Evolutionary conservation across 169 alveolate species (phyloP), one percentile per base, ranked within the genome.

Genomic region (Plasmodium berghei): DNA sequence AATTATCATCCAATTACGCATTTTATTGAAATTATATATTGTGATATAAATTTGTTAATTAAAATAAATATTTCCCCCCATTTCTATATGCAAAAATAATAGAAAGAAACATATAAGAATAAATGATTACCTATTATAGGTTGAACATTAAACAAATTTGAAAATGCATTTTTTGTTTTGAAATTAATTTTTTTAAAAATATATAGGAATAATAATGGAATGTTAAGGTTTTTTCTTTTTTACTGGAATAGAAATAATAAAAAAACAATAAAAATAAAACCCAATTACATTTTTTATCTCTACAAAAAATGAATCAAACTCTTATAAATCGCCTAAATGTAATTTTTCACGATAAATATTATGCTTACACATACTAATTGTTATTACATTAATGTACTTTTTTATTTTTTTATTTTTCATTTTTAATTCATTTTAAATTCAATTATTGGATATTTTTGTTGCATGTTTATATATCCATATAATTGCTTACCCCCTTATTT

Each of bases 321-420:
- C 71, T 83, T 52, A 52, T 83, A 34, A 42, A 52, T 83, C 90
- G 90, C 49, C 16, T 83, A 34, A 83, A 83, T 18, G 90, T 83
- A 66, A 83, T 54, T 67, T 28, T 70, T 9, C 52, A 24, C 10
- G 52, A 45, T 70, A 70, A 10, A 18, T 20, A 54, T 45, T 61
- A 56, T 54, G 26, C 42, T 42, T 62, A 40, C 28, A 40, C 45
- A 48, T 10, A 49, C 61, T 42, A 42, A 59, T 59, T 20, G 42
- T 5, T 34, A 3, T 5, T 34, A 3, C 5, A 34, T 34, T 34
- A 34, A 34, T 34, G 42, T 34, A 5, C 42, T 3, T 5, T 8
- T 2, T 34, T 34, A 2, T 0, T 0, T 34, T 34, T 4, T 34
- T 34, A 34, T 34, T 34, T 34, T 1, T 4, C 42, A 34, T 34